phyloP scores from a whole-genome alignment of 208 protist genomes.

The Acanthamoeba sp. region DNA sequence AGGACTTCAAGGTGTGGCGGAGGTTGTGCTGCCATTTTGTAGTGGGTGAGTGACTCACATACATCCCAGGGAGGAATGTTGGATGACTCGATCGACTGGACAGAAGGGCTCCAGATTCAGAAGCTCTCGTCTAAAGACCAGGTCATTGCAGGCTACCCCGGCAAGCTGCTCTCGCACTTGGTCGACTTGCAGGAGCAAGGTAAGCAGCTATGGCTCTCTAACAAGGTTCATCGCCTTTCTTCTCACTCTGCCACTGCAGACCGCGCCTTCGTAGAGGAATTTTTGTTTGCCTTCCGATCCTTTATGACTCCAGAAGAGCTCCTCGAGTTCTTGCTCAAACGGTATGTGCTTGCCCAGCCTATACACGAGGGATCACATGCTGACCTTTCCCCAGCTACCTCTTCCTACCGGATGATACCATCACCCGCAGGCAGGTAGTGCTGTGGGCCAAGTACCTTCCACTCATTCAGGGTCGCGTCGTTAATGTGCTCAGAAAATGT shows the following conservation, averaged over 20 bases:
- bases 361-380: too few relatives aligned
- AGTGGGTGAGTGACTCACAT: too few relatives aligned
- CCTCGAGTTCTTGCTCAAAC: not conserved
- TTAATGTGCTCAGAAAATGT: slow-evolving; percentile 47
- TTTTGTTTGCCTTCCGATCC: slow-evolving; percentile 33
- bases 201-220: too few relatives aligned
- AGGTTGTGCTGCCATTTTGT: too few relatives aligned
- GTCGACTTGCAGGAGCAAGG: slow-evolving; percentile 53
- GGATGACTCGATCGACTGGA: slow-evolving; percentile 15
- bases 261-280: slow-evolving; percentile 21
- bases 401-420: not conserved
- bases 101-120: not conserved
- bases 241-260: not conserved
- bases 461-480: slow-evolving; percentile 38
- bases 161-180: slow-evolving; percentile 50
- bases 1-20: too few relatives aligned
- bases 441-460: slow-evolving; percentile 21
- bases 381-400: too few relatives aligned
- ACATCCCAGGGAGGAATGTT: too few relatives aligned
- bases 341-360: not conserved
- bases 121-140: slow-evolving; percentile 21
- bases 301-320: slow-evolving; percentile 25
- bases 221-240: not conserved
- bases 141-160: slow-evolving; percentile 40
- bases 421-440: not conserved